Evolutionary conservation across 2,329 filamentous ascomycete species (phyloP).

Genomic region (Fusarium graminum): DNA sequence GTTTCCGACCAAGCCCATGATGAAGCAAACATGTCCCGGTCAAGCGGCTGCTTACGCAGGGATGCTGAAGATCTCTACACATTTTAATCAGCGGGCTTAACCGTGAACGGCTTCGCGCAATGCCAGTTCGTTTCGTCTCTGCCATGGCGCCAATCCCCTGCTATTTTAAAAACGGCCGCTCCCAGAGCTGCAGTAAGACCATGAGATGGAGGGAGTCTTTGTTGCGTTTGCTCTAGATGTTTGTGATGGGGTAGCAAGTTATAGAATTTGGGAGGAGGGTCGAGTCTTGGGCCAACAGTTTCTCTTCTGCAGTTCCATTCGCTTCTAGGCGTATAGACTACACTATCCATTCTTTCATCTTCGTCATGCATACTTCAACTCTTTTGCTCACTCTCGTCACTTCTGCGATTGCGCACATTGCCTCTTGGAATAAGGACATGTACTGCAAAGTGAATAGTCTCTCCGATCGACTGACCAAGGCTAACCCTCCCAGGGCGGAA

Average conservation of each 20-base stretch:
- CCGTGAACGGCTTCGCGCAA: constrained; percentile 18
- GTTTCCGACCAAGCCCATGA: constrained; percentile 1
- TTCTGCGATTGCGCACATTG: constrained; percentile 45
- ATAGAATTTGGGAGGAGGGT: constrained; percentile 13
- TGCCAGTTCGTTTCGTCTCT: constrained; percentile 39
- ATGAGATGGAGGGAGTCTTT: constrained; percentile 43
- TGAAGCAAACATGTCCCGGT: constrained; percentile 27
- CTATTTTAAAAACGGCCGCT: constrained; percentile 38
- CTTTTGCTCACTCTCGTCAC: constrained; percentile 40
- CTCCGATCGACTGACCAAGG: accelerated
- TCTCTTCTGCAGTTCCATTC: constrained; percentile 26
- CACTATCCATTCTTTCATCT: constrained; percentile 41
- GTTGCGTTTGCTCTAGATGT: background rate
- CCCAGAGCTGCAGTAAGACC: constrained; percentile 11
- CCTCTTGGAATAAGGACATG: constrained; percentile 49
- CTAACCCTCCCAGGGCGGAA: constrained; percentile 47
- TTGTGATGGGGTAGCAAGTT: background rate
- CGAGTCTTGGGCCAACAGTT: background rate
- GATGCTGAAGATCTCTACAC: constrained; percentile 33
- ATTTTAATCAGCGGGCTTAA: constrained; percentile 2
- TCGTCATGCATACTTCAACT: constrained; percentile 40
- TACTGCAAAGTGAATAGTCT: constrained; percentile 44
- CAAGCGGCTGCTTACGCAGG: constrained; percentile 31
- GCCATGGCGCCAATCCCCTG: constrained; percentile 16
- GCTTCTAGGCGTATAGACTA: constrained; percentile 42